Base-by-base conservation (phyloP, 2,329 filamentous ascomycete species). In the Sarocladiaceae sp. region DNA sequence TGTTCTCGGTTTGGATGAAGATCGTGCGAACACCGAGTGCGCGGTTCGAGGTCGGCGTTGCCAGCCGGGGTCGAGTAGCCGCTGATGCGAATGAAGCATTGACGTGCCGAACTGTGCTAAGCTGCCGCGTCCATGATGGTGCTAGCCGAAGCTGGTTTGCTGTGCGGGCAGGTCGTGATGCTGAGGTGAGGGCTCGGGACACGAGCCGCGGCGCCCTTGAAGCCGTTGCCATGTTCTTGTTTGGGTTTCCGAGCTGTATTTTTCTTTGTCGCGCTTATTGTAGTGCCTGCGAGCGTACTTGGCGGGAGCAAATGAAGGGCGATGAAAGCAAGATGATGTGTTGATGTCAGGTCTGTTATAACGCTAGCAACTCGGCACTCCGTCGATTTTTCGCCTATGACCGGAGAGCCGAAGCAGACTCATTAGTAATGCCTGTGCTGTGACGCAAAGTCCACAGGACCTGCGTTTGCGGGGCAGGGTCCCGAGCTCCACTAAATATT, bases 1-100 rank as follows among this genome's bases (percentile, higher is more conserved):
- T 99, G 58, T 80, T 82, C 66, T 97, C 93, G 4, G 93, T 97
- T 73, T 99, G 94, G 65, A 99, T 99, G 76, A 97, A 99, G 70
- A 99, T 96, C 22, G 84, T 91, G 58, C 93, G 86, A 54, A 67
- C 67, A 48, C 72, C 72, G 23, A 36, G 2, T 40, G n/a, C n/a
- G 26, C 23, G 40, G 37, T 33, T 40, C 13, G 33, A 37, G 28
- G 25, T 26, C 18, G 28, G n/a, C 18, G 42, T 11, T 18, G 20
- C 20, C 18, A 31, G 36, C 4, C 29, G 29, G 12, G 47, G 47
- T 26, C 47, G 29, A 17, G 22, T 22, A 26, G 8, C 44, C 10
- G 44, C 17, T 10, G 47, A 37, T 25, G 31, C 29, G 12, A 25
- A 18, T 15, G 23, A 26, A 35, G 47, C 5, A 4, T 12, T 17